Evolutionary conservation across 116 monocot species (phyloP), one percentile per base, ranked within the genome.

Genomic region (Trichopus zeylanicus): DNA sequence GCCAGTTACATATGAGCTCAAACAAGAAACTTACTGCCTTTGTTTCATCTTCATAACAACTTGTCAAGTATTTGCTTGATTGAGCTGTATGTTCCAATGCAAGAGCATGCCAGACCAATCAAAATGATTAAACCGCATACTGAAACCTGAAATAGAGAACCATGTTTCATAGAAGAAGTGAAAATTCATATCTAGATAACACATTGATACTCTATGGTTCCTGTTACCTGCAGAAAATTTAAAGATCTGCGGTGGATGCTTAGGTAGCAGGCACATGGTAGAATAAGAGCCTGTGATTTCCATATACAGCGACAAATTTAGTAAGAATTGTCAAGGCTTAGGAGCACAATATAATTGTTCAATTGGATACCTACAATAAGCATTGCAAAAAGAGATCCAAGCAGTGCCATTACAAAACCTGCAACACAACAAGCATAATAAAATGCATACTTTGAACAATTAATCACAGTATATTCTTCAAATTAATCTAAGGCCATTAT

Each of bases 371-470:
- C 58, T 62, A 86, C 86, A 63, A 86, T 71, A 19, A 86, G 64
- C 85, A 86, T 86, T 30, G 85, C 55, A 56, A 81, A 81, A 53
- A 81, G 31, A 8, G 81, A 86, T 72, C 86, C 86, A 46, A 86
- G 73, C 29, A 86, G 54, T 55, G 86, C 77, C 78, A 78, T 78
- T 21, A 86, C 74, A 58, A 75, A 75, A 48, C 78, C 86, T 86
- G 71, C 12, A n/a, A 67, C n/a, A n/a, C n/a, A n/a, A n/a, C n/a
- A n/a, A n/a, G n/a, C n/a, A n/a, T n/a, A n/a, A n/a, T n/a, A n/a
- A n/a, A n/a, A n/a, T n/a, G n/a, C n/a, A n/a, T n/a, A n/a, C n/a
- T n/a, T n/a, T n/a, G n/a, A n/a, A n/a, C n/a, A n/a, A n/a, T n/a
- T n/a, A n/a, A n/a, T n/a, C n/a, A n/a, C n/a, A n/a, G n/a, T n/a